Conservation (phyloP, 306 rosid species). For the Malus sylvestris region DNA sequence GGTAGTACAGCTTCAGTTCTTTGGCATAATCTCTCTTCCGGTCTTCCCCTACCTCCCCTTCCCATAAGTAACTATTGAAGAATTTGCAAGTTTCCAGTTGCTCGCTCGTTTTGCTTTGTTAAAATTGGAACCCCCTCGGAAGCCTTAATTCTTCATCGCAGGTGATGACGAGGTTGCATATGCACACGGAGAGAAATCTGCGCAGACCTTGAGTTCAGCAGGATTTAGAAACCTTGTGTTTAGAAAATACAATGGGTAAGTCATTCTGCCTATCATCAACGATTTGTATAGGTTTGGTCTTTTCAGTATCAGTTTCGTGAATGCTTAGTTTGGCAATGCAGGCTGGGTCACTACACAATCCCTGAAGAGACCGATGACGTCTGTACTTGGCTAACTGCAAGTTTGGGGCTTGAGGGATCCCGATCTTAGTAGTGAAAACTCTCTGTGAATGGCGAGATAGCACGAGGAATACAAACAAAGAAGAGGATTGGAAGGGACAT, state of each 20-base stretch:
- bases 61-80: not conserved
- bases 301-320: not conserved
- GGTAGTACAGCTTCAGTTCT: not conserved
- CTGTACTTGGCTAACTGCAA: slow-evolving; percentile 72
- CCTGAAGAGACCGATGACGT: slow-evolving; percentile 91
- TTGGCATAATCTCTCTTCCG: not conserved
- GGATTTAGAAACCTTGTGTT: slow-evolving; percentile 80
- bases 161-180: slow-evolving; percentile 82
- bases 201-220: slow-evolving; percentile 55
- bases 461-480: slow-evolving; percentile 2
- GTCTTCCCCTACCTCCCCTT: not conserved
- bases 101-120: not conserved
- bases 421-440: slow-evolving; percentile 32
- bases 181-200: slow-evolving; percentile 73
- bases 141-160: slow-evolving; percentile 24
- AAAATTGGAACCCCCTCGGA: not conserved
- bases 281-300: not conserved
- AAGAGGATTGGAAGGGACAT: slow-evolving; percentile 30
- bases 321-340: slow-evolving; percentile 27
- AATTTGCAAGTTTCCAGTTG: not conserved
- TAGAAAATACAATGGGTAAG: slow-evolving; percentile 71
- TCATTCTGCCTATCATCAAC: slow-evolving; percentile 2
- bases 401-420: slow-evolving; percentile 65
- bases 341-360: slow-evolving; percentile 86
- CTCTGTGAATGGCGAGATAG: not conserved